Evolutionary conservation across 2,329 filamentous ascomycete species (phyloP).

Genomic region (Proliferodiscus dingleyae): DNA sequence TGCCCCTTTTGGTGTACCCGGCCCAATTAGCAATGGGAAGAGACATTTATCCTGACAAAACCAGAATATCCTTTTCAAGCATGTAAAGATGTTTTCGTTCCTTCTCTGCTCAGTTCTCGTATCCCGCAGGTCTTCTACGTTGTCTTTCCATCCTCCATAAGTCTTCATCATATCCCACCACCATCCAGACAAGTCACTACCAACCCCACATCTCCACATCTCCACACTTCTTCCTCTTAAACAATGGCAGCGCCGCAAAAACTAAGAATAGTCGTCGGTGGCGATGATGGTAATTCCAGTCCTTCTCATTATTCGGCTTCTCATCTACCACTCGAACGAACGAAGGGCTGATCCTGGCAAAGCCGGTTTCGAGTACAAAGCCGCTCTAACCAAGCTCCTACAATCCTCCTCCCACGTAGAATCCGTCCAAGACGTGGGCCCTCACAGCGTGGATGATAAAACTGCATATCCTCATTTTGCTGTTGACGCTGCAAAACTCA

Average conservation of each 20-base stretch:
- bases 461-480: conserved; percentile 79
- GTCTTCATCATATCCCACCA: too few species aligned
- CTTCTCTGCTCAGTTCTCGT: too few species aligned
- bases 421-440: conserved; percentile 68
- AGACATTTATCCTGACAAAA: background rate
- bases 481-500: conserved; percentile 61
- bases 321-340: background rate
- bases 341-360: background rate
- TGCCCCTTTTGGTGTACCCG: conserved; percentile 8
- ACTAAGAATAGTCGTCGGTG: conserved; percentile 57
- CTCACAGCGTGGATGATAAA: conserved; percentile 61
- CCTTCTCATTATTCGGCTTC: too few species aligned
- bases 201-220: too few species aligned
- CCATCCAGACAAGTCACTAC: too few species aligned
- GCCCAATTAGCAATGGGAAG: conserved; percentile 3
- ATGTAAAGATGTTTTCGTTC: too few species aligned
- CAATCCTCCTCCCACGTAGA: conserved; percentile 61
- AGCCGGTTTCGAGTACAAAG: conserved; percentile 69
- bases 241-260: conserved; percentile 13
- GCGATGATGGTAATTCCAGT: conserved; percentile 38
- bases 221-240: background rate
- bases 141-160: too few species aligned
- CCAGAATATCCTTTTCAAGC: too few species aligned
- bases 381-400: conserved; percentile 69
- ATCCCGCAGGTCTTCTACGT: too few species aligned